phyloP scores from a whole-genome alignment of 192 early-diverging fungal species.

The Coemansia sp. region DNA sequence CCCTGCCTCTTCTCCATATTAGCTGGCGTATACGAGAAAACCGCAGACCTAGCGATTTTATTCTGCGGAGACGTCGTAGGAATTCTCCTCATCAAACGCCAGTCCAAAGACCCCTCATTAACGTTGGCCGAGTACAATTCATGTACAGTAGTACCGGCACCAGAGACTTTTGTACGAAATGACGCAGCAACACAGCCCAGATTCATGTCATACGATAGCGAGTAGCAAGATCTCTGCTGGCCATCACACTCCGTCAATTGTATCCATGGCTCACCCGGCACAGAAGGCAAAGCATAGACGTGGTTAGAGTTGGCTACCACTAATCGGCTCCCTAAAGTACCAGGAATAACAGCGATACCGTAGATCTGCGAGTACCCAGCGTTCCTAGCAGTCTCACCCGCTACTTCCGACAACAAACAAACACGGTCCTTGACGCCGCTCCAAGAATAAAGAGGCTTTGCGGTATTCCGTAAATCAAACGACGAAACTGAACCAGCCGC shows the following conservation, averaged over 20 bases:
- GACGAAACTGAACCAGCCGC: constrained; percentile 21
- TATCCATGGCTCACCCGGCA: constrained; percentile 14
- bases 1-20: not conserved
- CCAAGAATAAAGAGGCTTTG: constrained; percentile 19
- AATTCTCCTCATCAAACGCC: constrained; percentile 7
- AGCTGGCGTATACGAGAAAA: constrained; percentile 30
- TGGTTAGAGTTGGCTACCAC: constrained; percentile 38
- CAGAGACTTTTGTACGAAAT: constrained; percentile 16
- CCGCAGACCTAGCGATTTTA: constrained; percentile 27
- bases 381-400: not conserved
- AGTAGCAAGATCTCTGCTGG: constrained; percentile 27
- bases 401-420: not conserved
- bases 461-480: constrained; percentile 30
- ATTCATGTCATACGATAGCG: constrained; percentile 21
- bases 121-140: constrained; percentile 25
- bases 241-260: constrained; percentile 15
- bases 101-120: not conserved
- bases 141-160: constrained; percentile 18
- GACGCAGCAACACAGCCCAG: constrained; percentile 31
- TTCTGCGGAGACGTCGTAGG: constrained; percentile 34
- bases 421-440: constrained; percentile 17
- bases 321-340: constrained; percentile 3
- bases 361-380: constrained; percentile 34
- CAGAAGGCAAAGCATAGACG: constrained; percentile 28
- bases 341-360: constrained; percentile 19